phyloP scores from a whole-genome alignment of 345 rosid species.

The Syzygium grande region DNA sequence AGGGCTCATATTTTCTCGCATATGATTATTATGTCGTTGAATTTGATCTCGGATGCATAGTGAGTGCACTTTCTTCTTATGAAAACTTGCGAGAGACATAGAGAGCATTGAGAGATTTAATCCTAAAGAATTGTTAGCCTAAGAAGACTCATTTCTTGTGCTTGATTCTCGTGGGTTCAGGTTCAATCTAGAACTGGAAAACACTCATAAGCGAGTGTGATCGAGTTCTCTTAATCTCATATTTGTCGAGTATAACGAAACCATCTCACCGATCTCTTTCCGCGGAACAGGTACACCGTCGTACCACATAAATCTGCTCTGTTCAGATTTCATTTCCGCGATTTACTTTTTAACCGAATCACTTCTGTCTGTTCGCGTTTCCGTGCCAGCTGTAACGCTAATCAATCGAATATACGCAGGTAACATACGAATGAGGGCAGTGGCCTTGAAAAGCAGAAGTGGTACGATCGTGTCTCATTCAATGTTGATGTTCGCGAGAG shows the following conservation, averaged over 20 bases:
- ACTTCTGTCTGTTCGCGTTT: not conserved
- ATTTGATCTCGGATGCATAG: not conserved
- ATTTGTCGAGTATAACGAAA: not conserved
- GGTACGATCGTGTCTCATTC: not conserved
- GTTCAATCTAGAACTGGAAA: not conserved
- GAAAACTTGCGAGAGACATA: not conserved
- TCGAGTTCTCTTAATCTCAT: not conserved
- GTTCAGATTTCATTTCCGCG: not conserved
- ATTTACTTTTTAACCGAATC: not conserved
- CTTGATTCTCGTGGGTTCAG: not conserved
- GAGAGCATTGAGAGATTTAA: not conserved
- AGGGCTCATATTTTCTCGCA: not conserved
- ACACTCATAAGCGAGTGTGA: not conserved
- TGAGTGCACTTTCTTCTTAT: not conserved
- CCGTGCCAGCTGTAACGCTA: not conserved
- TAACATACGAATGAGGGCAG: not conserved
- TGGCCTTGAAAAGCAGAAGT: not conserved
- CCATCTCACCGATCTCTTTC: not conserved
- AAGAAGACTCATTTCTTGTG: not conserved
- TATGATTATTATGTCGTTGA: not conserved
- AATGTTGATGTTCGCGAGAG: not conserved
- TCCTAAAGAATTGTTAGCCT: not conserved
- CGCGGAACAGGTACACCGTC: not conserved
- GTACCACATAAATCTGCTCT: not conserved
- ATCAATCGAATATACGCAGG: not conserved